phyloP scores from a whole-genome alignment of 306 rosid genomes.

The Cyclanthera cordifolia region DNA sequence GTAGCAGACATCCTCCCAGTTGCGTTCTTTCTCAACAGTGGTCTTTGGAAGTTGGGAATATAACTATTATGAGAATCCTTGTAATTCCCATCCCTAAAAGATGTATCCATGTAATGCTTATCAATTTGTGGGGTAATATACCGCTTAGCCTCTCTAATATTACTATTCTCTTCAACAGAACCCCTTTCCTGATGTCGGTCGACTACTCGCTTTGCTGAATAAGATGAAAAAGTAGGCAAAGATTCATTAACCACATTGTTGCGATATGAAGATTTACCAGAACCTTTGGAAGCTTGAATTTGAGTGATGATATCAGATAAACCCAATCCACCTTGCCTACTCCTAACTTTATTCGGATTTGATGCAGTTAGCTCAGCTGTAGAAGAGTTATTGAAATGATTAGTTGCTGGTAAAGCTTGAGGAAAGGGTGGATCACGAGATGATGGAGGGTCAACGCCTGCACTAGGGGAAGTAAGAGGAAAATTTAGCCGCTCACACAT shows the following conservation, averaged over 20 bases:
- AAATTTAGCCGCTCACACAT: constrained; percentile 68
- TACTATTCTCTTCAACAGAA: constrained; percentile 45
- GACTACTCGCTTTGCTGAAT: constrained; percentile 42
- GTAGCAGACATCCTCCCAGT: constrained; percentile 68
- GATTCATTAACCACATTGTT: constrained; percentile 41
- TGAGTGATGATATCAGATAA: constrained; percentile 85
- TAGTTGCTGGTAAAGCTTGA: constrained; percentile 72
- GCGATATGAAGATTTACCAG: constrained; percentile 46
- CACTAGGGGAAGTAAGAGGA: constrained; percentile 75
- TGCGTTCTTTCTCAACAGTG: constrained; percentile 70
- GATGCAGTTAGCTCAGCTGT: constrained; percentile 48
- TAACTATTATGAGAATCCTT: constrained; percentile 61
- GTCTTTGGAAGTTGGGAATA: constrained; percentile 94
- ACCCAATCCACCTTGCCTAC: constrained; percentile 76
- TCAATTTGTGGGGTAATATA: constrained; percentile 42
- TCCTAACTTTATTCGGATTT: constrained; percentile 46
- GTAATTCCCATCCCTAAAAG: constrained; percentile 55
- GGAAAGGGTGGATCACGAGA: constrained; percentile 99
- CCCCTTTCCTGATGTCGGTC: constrained; percentile 58
- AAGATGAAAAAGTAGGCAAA: constrained; percentile 43
- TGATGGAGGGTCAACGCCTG: constrained; percentile 99
- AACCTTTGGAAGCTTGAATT: constrained; percentile 91
- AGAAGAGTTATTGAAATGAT: constrained; percentile 46
- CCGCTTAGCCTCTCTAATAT: constrained; percentile 59
- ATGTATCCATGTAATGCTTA: constrained; percentile 52